phyloP scores from a whole-genome alignment of 164 flowering plant genomes.

The Aristolochia fimbriata region DNA sequence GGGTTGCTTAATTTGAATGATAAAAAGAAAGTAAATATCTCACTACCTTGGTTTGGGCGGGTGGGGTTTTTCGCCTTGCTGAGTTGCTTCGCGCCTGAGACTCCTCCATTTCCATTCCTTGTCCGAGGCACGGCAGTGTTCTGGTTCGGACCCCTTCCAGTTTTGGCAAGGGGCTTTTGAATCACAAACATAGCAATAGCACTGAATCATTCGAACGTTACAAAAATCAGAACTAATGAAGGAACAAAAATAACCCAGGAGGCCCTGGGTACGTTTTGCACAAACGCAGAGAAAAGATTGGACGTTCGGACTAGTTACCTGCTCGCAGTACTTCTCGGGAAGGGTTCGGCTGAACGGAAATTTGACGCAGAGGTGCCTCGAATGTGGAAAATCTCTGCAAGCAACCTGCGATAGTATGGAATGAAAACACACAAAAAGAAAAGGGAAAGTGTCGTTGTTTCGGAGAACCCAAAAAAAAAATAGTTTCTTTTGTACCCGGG shows the following conservation, averaged over 20 bases:
- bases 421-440: not conserved
- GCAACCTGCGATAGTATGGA: slow-evolving; percentile 4
- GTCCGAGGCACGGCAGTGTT: slow-evolving; percentile 6
- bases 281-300: not conserved
- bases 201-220: not conserved
- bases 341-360: slow-evolving; percentile 7
- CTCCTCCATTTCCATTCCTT: slow-evolving; percentile 2
- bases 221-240: not conserved
- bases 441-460: too few relatives aligned
- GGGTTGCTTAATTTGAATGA: too few relatives aligned
- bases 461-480: not conserved
- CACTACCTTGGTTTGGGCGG: too few relatives aligned
- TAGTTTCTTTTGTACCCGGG: not conserved
- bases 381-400: slow-evolving; percentile 11
- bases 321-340: slow-evolving; percentile 3
- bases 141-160: slow-evolving; percentile 3
- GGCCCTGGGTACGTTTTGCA: too few relatives aligned
- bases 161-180: slow-evolving; percentile 4
- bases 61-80: too few relatives aligned
- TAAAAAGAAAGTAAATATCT: too few relatives aligned
- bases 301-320: not conserved
- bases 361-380: slow-evolving; percentile 10
- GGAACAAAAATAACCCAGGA: not conserved
- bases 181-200: slow-evolving; percentile 10
- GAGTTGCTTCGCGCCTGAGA: too few relatives aligned